Evolutionary conservation across 768 basidiomycete species (phyloP).

Genomic region (Leccinum disarticulatum): DNA sequence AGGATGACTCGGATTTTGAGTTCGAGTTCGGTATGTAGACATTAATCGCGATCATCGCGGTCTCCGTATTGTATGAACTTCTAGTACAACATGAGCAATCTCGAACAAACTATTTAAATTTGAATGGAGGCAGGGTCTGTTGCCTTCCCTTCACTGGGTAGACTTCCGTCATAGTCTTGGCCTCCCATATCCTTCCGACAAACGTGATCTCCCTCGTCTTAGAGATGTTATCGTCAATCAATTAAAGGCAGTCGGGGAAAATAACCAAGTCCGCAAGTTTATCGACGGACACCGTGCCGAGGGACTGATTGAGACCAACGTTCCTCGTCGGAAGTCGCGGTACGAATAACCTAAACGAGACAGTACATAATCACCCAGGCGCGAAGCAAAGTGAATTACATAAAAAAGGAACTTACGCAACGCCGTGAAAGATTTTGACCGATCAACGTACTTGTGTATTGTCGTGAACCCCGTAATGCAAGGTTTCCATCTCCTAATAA

Average conservation of each 20-base stretch:
- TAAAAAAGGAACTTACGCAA: not conserved
- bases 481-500: constrained; percentile 67
- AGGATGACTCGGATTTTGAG: constrained; percentile 73
- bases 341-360: constrained; percentile 53
- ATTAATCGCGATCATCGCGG: not conserved
- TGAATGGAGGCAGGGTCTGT: constrained; percentile 55
- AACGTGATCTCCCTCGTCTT: constrained; percentile 51
- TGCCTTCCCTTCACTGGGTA: constrained; percentile 65
- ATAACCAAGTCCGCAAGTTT: constrained; percentile 74
- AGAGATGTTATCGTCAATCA: constrained; percentile 48
- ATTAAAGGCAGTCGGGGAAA: constrained; percentile 58
- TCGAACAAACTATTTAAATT: constrained; percentile 37
- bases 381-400: not conserved
- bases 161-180: constrained; percentile 62
- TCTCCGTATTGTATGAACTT: not conserved
- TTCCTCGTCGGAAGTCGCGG: constrained; percentile 66
- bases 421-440: not conserved
- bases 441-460: constrained; percentile 60
- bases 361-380: not conserved
- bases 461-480: constrained; percentile 75
- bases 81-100: not conserved
- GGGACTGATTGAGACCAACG: constrained; percentile 57
- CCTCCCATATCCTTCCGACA: constrained; percentile 69
- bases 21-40: constrained; percentile 72
- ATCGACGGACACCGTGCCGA: constrained; percentile 62